Base-by-base conservation (phyloP, 2,329 filamentous ascomycete genomes). In the Cladosporium sp. region DNA sequence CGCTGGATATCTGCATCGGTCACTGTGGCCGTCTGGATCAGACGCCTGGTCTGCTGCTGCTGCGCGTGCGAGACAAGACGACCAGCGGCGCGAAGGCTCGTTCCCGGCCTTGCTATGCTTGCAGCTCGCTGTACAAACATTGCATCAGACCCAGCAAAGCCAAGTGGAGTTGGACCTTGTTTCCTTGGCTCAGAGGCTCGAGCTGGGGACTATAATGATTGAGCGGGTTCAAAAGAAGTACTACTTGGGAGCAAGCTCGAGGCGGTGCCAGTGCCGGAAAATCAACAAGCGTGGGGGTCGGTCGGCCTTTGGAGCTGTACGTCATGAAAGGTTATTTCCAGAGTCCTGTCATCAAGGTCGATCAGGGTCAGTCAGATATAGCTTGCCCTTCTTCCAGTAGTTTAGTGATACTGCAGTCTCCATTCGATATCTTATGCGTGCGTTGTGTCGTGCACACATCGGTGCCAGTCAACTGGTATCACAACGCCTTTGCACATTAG, bases 1-100 rank as follows among this genome's bases (percentile, higher is more conserved):
- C 86, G 87, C 55, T 89, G 86, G 70, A 98, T 91, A 76, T 95
- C 91, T 69, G 90, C 88, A 75, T 94, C 90, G 4, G 81, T 83
- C 44, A 84, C 82, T 3, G 77, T 79, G 54, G 73, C 75, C 2
- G 80, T 83, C 63, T 76, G 74, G 64, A 78, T 70, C 59, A 66
- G 65, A 68, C 74, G 73, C 63, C 69, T 70, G 69, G 10, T 59
- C 41, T 44, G 49, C 34, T 36, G 30, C 30, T 32, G 34, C 34
- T 30, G 32, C 18, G 57, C 44, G 47, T 28, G 64, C n/a, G 26
- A 24, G 24, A 54, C 18, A 34, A 41, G 12, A 59, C 32, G 44
- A 47, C 55, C 21, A 55, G 60, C 49, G 54, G 15, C 2, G 26
- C 28, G 6, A 10, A 61, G n/a, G 36, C 61, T 34, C 51, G 28